Percentiles rank a stretch among this genome's conserved stretches.
Evolutionary conservation across 2,329 filamentous ascomycete genomes (phyloP).

Genomic region (Aspergillus pseudotamarii): DNA sequence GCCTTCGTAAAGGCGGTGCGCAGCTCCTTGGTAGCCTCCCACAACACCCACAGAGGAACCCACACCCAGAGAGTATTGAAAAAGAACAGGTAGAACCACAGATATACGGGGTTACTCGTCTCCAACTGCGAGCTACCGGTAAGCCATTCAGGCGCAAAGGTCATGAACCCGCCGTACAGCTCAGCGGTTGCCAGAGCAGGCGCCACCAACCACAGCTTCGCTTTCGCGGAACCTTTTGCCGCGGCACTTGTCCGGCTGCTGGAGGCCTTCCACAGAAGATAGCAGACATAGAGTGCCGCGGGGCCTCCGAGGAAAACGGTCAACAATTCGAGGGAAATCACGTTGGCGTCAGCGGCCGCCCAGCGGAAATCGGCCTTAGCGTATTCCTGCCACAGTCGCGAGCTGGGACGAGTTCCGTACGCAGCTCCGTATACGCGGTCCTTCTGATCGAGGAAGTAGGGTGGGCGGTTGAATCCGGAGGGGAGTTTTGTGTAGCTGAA

Average conservation of each 20-base stretch:
- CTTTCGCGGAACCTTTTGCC: slow-evolving; percentile 31
- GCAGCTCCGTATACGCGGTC: slow-evolving; percentile 61
- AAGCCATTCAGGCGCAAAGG: slow-evolving; percentile 67
- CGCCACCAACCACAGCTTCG: slow-evolving; percentile 59
- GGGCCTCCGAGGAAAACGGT: slow-evolving; percentile 64
- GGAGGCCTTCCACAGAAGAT: slow-evolving; percentile 46
- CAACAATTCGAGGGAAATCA: slow-evolving; percentile 63
- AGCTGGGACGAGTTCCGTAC: slow-evolving; percentile 58
- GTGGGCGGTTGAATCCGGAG: slow-evolving; percentile 31
- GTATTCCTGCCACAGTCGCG: slow-evolving; percentile 66
- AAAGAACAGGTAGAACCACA: slow-evolving; percentile 66
- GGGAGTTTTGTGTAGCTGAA: slow-evolving; percentile 62
- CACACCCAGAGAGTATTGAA: slow-evolving; percentile 68
- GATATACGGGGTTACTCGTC: slow-evolving; percentile 62
- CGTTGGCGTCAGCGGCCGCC: slow-evolving; percentile 60
- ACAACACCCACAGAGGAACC: slow-evolving; percentile 61
- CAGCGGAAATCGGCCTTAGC: slow-evolving; percentile 65
- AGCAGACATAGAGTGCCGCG: slow-evolving; percentile 60
- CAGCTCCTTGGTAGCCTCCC: slow-evolving; percentile 53
- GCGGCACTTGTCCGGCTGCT: slow-evolving; percentile 18
- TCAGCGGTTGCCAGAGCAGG: slow-evolving; percentile 63
- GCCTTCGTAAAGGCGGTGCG: slow-evolving; percentile 37
- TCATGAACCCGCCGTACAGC: slow-evolving; percentile 67
- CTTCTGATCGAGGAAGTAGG: slow-evolving; percentile 56
- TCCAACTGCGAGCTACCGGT: slow-evolving; percentile 60